Percentiles rank a stretch among this genome's conserved stretches.
Evolutionary conservation across 805 yeast genomes (phyloP).

Genomic region (Schizosaccharomyces osmophilus): DNA sequence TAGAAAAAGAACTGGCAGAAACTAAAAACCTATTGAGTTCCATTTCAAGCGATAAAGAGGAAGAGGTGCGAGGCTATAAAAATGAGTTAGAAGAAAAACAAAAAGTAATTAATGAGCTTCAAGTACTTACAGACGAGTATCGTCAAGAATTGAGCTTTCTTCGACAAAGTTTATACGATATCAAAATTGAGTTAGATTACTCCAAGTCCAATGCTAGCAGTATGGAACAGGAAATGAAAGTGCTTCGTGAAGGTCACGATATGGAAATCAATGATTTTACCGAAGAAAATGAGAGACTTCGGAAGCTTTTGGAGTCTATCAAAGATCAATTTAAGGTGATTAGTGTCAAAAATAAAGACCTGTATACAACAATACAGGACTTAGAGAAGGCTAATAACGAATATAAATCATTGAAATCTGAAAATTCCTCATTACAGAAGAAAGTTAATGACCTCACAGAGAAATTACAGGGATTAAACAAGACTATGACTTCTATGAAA

Average conservation of each 20-base stretch:
- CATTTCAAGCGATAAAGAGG: neutral
- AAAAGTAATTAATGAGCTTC: neutral
- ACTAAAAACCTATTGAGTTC: neutral
- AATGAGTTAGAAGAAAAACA: neutral
- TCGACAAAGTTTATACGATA: neutral
- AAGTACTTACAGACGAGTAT: constrained; percentile 21
- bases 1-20: neutral
- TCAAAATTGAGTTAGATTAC: neutral
- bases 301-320: neutral
- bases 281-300: constrained; percentile 2
- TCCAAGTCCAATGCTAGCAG: constrained; percentile 14
- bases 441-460: too few relatives aligned
- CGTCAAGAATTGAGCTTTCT: constrained; percentile 4
- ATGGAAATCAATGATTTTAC: constrained; percentile 6
- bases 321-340: neutral
- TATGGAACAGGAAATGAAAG: neutral
- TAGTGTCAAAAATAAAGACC: neutral
- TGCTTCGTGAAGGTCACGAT: constrained; percentile 6
- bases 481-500: too few relatives aligned
- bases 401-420: neutral
- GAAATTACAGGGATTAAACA: too few relatives aligned
- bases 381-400: neutral
- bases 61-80: neutral
- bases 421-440: neutral
- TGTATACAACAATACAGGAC: neutral